phyloP scores from a whole-genome alignment of 2,329 filamentous ascomycete genomes.

The Cordyceps javanica region DNA sequence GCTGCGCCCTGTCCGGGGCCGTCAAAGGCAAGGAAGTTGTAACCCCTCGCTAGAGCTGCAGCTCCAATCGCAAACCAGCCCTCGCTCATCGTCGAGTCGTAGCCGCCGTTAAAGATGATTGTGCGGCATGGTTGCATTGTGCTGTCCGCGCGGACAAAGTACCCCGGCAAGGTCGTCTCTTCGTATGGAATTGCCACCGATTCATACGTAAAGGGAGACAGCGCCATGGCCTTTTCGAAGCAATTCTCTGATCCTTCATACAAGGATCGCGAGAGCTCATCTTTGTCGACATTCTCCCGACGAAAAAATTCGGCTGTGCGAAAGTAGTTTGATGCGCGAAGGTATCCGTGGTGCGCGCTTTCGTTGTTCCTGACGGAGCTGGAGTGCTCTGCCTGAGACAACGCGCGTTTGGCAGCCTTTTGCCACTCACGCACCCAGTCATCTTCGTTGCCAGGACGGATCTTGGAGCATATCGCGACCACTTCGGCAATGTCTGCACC shows the following conservation, averaged over 20 bases:
- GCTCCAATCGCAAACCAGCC: constrained; percentile 7
- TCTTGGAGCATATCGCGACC: constrained; percentile 1
- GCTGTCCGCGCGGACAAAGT: not conserved
- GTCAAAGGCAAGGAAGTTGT: constrained; percentile 8
- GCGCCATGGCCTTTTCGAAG: constrained; percentile 5
- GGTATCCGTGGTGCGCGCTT: not conserved
- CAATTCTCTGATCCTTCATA: not conserved
- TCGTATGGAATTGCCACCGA: not conserved
- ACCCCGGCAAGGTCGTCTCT: constrained; percentile 1
- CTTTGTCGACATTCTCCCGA: not conserved
- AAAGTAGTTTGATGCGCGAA: constrained; percentile 6
- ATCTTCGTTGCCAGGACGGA: constrained; percentile 6
- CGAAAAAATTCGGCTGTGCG: constrained; percentile 8
- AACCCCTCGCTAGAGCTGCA: not conserved
- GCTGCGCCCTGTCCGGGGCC: constrained; percentile 4
- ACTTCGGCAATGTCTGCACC: constrained; percentile 8
- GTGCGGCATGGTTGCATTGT: not conserved
- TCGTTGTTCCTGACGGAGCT: not conserved
- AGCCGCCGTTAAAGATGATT: constrained; percentile 6
- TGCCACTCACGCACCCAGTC: not conserved
- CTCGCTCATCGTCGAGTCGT: constrained; percentile 6
- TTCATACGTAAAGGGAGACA: not conserved
- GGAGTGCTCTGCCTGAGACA: not conserved
- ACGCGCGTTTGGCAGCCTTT: not conserved
- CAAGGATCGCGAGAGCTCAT: not conserved